These are phyloP conservation scores for Pestalotiopsis sp. DNA, from an alignment of 2,329 filamentous ascomycete species.

Conservation along the genomic window DNA sequence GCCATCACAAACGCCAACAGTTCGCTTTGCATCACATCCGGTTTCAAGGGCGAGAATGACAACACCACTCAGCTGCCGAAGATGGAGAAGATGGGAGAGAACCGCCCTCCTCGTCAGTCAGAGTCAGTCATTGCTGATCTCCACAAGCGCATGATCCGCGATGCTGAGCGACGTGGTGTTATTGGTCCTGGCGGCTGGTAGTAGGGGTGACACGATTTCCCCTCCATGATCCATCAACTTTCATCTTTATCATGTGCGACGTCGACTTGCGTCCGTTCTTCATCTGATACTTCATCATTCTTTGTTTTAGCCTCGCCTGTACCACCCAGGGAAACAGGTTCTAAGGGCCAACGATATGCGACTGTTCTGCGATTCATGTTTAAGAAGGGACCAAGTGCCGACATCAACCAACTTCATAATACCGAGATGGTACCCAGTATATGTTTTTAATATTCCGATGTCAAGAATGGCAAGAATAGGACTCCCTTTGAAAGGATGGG, in stretches of 20 bases:
- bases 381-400: conserved; percentile 1
- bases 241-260: background rate
- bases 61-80: conserved; percentile 15
- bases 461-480: background rate
- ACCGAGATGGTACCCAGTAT: conserved; percentile 7
- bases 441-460: conserved; percentile 4
- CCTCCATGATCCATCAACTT: background rate
- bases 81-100: conserved; percentile 45
- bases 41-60: conserved; percentile 28
- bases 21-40: conserved; percentile 31
- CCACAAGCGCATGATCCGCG: conserved; percentile 32
- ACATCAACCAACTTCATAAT: background rate
- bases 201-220: conserved; percentile 16
- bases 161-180: conserved; percentile 32
- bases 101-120: conserved; percentile 38
- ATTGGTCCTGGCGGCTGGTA: conserved; percentile 30
- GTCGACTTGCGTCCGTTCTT: conserved; percentile 15
- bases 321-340: conserved; percentile 18
- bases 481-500: background rate
- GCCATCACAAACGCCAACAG: conserved; percentile 41
- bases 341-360: conserved; percentile 12
- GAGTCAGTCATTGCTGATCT: conserved; percentile 32
- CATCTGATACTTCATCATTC: conserved; percentile 26
- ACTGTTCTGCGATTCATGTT: conserved; percentile 14
- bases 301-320: conserved; percentile 34